A percentile compares a stretch with the other conserved stretches of the same genome.
Evolutionary conservation across 352 stramenopile genomes (phyloP).

Genomic region (Pythium rhizo-oryzae): DNA sequence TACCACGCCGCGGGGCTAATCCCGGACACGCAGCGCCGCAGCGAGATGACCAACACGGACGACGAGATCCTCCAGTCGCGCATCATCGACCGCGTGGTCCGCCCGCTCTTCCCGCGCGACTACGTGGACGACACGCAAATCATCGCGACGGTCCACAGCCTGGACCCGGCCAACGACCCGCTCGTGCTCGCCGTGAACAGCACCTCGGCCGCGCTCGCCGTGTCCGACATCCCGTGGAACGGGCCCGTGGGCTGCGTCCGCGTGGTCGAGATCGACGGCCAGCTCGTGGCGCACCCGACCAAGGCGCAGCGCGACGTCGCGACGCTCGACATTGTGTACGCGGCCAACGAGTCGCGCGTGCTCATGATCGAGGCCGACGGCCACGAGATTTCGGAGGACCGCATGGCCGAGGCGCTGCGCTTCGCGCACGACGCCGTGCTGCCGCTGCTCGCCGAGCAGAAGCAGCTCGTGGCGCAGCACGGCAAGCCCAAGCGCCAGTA

Average conservation of each 20-base stretch:
- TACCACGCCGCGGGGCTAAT: slow-evolving; percentile 87
- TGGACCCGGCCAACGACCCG: slow-evolving; percentile 84
- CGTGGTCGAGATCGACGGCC: slow-evolving; percentile 80
- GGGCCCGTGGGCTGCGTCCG: slow-evolving; percentile 90
- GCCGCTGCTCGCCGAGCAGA: slow-evolving; percentile 64
- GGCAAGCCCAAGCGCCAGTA: slow-evolving; percentile 79
- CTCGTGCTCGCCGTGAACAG: slow-evolving; percentile 90
- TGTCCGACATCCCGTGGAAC: slow-evolving; percentile 90
- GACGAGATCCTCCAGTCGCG: slow-evolving; percentile 96
- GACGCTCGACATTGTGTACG: slow-evolving; percentile 87
- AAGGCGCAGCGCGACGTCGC: slow-evolving; percentile 63
- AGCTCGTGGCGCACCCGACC: slow-evolving; percentile 94
- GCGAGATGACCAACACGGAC: slow-evolving; percentile 91
- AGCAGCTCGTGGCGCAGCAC: slow-evolving; percentile 49
- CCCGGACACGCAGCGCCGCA: slow-evolving; percentile 82
- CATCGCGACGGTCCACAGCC: slow-evolving; percentile 87
- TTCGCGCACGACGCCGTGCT: slow-evolving; percentile 71
- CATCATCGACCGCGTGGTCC: slow-evolving; percentile 96
- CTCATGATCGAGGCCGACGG: slow-evolving; percentile 91
- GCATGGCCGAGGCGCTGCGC: slow-evolving; percentile 74
- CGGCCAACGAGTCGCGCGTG: slow-evolving; percentile 67
- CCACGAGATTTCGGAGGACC: slow-evolving; percentile 69
- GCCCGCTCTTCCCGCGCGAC: slow-evolving; percentile 94
- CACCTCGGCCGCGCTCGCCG: slow-evolving; percentile 80
- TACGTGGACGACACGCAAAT: slow-evolving; percentile 97